Percentiles rank a stretch among this genome's conserved stretches.
These are phyloP conservation scores for Coemansia sp. DNA, from an alignment of 192 early-diverging fungal species.

Conservation along the genomic window DNA sequence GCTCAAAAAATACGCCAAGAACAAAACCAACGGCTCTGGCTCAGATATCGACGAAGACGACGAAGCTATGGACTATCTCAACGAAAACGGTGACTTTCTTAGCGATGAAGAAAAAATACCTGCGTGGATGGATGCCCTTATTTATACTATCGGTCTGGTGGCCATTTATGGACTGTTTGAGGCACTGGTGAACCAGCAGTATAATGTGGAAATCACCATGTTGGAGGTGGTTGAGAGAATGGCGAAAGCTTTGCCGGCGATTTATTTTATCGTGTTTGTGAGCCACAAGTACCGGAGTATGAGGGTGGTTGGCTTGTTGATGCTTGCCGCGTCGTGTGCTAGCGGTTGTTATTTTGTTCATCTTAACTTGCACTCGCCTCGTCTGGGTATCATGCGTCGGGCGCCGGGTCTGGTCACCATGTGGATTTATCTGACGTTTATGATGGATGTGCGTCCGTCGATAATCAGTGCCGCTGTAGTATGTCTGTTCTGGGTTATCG, in stretches of 20 bases:
- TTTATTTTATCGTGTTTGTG: constrained; percentile 62
- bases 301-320: constrained; percentile 51
- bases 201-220: constrained; percentile 34
- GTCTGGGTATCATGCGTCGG: constrained; percentile 69
- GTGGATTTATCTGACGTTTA: constrained; percentile 60
- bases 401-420: constrained; percentile 72
- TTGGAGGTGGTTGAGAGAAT: constrained; percentile 29
- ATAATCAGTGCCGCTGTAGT: constrained; percentile 34
- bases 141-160: constrained; percentile 37
- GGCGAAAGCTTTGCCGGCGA: constrained; percentile 40
- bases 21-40: constrained; percentile 19
- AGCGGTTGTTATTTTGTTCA: constrained; percentile 67
- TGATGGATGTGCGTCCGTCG: constrained; percentile 43
- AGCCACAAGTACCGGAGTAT: constrained; percentile 58
- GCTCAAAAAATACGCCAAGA: constrained; percentile 36
- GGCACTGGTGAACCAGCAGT: constrained; percentile 54
- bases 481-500: constrained; percentile 32
- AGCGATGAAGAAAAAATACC: constrained; percentile 20
- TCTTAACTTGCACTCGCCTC: constrained; percentile 63
- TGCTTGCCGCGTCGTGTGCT: constrained; percentile 53
- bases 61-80: constrained; percentile 7
- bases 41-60: constrained; percentile 26
- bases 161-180: constrained; percentile 48
- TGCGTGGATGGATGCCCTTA: constrained; percentile 38
- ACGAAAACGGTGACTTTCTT: constrained; percentile 11